Evolutionary conservation across 2,329 filamentous ascomycete genomes (phyloP).

Genomic region (Venturia pyrina): DNA sequence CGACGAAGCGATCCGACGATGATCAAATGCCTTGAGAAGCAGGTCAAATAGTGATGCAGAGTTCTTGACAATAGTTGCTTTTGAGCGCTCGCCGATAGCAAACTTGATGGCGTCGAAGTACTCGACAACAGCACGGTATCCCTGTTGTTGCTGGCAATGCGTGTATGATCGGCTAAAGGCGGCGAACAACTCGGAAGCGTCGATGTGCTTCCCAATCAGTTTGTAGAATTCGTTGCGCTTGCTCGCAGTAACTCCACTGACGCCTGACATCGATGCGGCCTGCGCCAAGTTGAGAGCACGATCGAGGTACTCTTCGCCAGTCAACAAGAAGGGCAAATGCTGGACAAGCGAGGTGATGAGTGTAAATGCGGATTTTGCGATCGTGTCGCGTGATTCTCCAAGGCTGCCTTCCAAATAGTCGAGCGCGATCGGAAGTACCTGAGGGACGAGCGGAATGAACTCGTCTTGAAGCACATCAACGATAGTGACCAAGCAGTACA

Average conservation of each 20-base stretch:
- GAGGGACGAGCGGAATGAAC: constrained; percentile 73
- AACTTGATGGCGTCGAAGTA: constrained; percentile 59
- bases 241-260: constrained; percentile 45
- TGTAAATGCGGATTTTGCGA: constrained; percentile 75
- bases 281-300: constrained; percentile 63
- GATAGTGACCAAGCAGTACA: constrained; percentile 80
- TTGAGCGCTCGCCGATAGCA: constrained; percentile 67
- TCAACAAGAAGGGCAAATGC: constrained; percentile 82
- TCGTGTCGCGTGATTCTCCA: constrained; percentile 28
- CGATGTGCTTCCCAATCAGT: constrained; percentile 66
- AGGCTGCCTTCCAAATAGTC: constrained; percentile 59
- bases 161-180: constrained; percentile 64
- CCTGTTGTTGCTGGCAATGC: constrained; percentile 49
- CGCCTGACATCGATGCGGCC: constrained; percentile 52
- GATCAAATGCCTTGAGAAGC: constrained; percentile 50
- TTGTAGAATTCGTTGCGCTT: constrained; percentile 56
- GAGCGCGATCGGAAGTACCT: constrained; percentile 62
- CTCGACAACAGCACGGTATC: constrained; percentile 56
- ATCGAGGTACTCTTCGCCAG: constrained; percentile 57
- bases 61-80: constrained; percentile 69
- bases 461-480: constrained; percentile 81
- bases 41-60: constrained; percentile 56
- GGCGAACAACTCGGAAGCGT: constrained; percentile 66
- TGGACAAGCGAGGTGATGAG: constrained; percentile 72
- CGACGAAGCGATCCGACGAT: constrained; percentile 42